Conservation (phyloP, 2,329 filamentous ascomycete species). For the Parastagonospora avenae region DNA sequence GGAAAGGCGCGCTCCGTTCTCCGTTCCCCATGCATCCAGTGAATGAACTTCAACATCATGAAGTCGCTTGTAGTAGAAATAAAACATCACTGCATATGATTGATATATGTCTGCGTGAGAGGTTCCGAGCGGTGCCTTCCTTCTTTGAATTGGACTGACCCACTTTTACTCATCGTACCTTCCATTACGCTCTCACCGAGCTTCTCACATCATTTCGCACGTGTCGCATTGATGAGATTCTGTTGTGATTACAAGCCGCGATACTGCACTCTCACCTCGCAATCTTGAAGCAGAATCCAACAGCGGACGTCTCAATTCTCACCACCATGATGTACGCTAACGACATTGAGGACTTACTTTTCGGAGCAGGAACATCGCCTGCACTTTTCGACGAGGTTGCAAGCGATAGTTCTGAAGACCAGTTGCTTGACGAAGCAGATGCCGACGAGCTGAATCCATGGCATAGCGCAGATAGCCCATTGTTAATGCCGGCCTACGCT, state of each 20-base stretch:
- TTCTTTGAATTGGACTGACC: too few species aligned
- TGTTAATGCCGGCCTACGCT: background rate
- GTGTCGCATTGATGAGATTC: too few species aligned
- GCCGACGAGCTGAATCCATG: conserved; percentile 9
- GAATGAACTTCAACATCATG: too few species aligned
- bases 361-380: conserved; percentile 24
- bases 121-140: too few species aligned
- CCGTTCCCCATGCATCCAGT: background rate
- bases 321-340: conserved; percentile 23
- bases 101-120: too few species aligned
- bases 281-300: background rate
- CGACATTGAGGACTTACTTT: conserved; percentile 39
- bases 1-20: conserved; percentile 14
- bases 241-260: too few species aligned
- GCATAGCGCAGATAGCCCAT: conserved; percentile 9
- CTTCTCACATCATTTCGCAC: too few species aligned
- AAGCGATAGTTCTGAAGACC: conserved; percentile 23
- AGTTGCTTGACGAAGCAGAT: conserved; percentile 24
- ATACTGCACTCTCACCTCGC: background rate
- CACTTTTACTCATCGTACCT: too few species aligned
- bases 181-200: too few species aligned
- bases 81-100: too few species aligned
- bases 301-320: background rate
- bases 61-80: too few species aligned
- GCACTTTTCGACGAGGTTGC: conserved; percentile 14